Evolutionary conservation across 1,284 basidiomycete genomes (phyloP).

Genomic region (Pseudozyma sp.): DNA sequence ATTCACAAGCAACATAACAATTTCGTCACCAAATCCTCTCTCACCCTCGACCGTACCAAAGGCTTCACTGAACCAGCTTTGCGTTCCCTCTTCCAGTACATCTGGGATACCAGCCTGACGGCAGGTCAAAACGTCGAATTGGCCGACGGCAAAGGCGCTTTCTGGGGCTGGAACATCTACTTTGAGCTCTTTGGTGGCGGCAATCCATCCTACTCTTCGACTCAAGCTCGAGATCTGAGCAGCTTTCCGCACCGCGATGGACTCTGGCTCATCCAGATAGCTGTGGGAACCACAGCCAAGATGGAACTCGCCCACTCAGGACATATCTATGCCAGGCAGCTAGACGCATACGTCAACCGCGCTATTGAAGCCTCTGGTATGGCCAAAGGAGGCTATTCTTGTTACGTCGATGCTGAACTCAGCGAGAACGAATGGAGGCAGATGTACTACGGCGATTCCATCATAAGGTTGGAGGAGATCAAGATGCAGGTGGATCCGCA

Average conservation of each 20-base stretch:
- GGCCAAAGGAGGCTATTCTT: slow-evolving; percentile 42
- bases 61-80: slow-evolving; percentile 24
- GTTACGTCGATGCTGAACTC: slow-evolving; percentile 58
- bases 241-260: slow-evolving; percentile 58
- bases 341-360: slow-evolving; percentile 36
- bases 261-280: slow-evolving; percentile 60
- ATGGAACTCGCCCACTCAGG: slow-evolving; percentile 32
- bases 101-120: slow-evolving; percentile 44
- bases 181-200: slow-evolving; percentile 62
- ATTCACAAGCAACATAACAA: slow-evolving; percentile 60
- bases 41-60: slow-evolving; percentile 39
- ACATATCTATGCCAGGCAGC: slow-evolving; percentile 21
- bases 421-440: slow-evolving; percentile 46
- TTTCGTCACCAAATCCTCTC: slow-evolving; percentile 56
- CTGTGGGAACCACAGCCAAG: slow-evolving; percentile 39
- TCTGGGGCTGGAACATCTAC: slow-evolving; percentile 63
- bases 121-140: slow-evolving; percentile 26
- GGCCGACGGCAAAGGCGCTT: slow-evolving; percentile 20
- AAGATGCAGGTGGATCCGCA: slow-evolving; percentile 53
- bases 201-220: slow-evolving; percentile 24
- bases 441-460: slow-evolving; percentile 52
- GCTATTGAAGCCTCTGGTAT: slow-evolving; percentile 37
- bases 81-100: slow-evolving; percentile 28
- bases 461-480: slow-evolving; percentile 40
- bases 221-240: slow-evolving; percentile 22